A percentile compares a stretch with the other conserved stretches of the same genome.
Evolutionary conservation across 441 rosid genomes (phyloP).

Genomic region (Gossypium davidsonii): DNA sequence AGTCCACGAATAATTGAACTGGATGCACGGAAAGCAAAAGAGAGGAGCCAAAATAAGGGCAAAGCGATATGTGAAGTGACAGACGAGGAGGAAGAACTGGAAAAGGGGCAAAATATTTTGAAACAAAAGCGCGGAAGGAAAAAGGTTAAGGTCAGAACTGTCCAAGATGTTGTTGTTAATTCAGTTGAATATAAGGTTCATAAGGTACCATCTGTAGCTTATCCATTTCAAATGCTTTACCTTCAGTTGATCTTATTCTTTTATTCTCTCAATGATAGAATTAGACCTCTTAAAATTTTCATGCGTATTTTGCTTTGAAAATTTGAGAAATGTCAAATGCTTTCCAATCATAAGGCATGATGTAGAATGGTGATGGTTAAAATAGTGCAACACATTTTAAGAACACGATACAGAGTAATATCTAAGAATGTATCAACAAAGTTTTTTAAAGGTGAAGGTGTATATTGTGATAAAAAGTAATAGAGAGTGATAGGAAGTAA

Average conservation of each 20-base stretch:
- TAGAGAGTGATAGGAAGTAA: not conserved
- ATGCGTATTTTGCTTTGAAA: not conserved
- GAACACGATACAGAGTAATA: not conserved
- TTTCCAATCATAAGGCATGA: not conserved
- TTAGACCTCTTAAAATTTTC: not conserved
- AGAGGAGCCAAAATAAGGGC: conserved; percentile 10
- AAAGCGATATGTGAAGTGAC: not conserved
- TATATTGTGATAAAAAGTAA: not conserved
- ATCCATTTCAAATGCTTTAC: conserved; percentile 8
- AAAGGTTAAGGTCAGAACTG: conserved; percentile 22
- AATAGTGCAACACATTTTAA: not conserved
- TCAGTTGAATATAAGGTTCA: conserved; percentile 6
- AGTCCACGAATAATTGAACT: conserved; percentile 30
- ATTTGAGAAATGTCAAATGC: not conserved
- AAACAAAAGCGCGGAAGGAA: conserved; percentile 17
- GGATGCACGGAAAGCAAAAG: conserved; percentile 27
- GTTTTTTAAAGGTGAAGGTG: not conserved
- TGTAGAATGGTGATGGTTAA: not conserved
- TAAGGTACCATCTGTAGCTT: conserved; percentile 11
- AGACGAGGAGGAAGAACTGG: conserved; percentile 1
- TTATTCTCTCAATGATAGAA: not conserved
- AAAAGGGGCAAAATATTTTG: not conserved
- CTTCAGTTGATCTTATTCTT: conserved; percentile 6
- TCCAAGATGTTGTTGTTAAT: conserved; percentile 24
- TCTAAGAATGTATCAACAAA: not conserved